Base-by-base conservation (phyloP, 192 early-diverging fungal species). In the Funneliformis mosseae region DNA sequence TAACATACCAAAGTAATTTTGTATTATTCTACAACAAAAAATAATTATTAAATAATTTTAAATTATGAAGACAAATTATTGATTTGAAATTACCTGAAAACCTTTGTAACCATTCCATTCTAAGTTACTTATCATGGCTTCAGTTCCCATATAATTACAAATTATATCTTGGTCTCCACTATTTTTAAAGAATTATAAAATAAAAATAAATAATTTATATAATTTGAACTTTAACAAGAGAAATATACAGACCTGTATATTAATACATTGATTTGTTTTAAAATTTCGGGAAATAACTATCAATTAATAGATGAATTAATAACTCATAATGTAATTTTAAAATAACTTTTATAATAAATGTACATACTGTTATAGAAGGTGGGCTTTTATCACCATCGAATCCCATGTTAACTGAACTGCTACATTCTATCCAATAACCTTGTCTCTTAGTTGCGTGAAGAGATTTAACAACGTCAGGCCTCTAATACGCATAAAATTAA, bases 101-200 rank as follows among this genome's bases (percentile, higher is more conserved):
- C 94, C 95, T 63, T 63, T 80, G 9, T 48, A 55, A 0, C 89
- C 92, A 45, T 86, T 84, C 93, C 95, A 94, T 63, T 87, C 86
- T 84, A 95, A 78, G 28, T 87, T 87, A 9, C 85, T 87, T 66
- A 95, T 89, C 82, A 94, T 83, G 39, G 87, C 87, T 74, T 90
- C 86, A 0, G 92, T 91, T 39, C 95, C 95, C 28, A 91, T 77
- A 68, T 88, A 86, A 81, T 96, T 96, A 81, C 95, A 96, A 68
- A 96, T 94, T 76, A 96, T 79, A 79, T 96, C 95, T 79, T 88
- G 76, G 39, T 94, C 92, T 3, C 95, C 95, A 79, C 93, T 95
- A 72, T 68, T 16, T n/a, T 41, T 80, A 12, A n/a, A 74, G n/a
- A 42, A 76, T 23, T 2, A 10, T 8, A 39, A 70, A 4, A 16